These are phyloP conservation scores for Arabidopsis lyrata DNA, from an alignment of 441 rosid species.

Conservation along the genomic window DNA sequence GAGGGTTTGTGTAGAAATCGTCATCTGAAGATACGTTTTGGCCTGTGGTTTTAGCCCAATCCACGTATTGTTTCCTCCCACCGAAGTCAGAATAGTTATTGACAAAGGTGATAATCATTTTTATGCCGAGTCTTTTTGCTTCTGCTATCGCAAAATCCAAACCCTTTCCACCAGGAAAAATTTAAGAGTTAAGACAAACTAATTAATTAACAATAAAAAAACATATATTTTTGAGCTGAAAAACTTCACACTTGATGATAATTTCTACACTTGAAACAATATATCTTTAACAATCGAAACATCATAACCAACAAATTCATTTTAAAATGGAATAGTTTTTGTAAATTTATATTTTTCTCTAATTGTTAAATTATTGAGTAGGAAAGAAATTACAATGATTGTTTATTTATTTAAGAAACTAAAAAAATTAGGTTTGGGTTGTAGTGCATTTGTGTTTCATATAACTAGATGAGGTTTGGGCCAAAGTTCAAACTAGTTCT, in stretches of 20 bases:
- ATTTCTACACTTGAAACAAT: not conserved
- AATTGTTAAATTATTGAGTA: no score
- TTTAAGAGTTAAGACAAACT: not conserved
- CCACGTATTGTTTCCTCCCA: conserved; percentile 61
- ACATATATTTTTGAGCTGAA: not conserved
- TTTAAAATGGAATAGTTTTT: not conserved
- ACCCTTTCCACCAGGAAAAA: conserved; percentile 47
- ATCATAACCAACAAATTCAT: not conserved
- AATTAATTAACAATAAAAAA: not conserved
- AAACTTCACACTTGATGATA: not conserved
- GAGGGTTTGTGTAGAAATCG: conserved; percentile 61
- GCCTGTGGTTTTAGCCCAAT: conserved; percentile 61
- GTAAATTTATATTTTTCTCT: not conserved
- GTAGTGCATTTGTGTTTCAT: no score
- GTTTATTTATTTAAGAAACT: no score
- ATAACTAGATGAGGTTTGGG: not conserved
- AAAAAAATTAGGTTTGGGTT: no score
- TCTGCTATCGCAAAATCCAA: conserved; percentile 70
- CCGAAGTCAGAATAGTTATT: conserved; percentile 63
- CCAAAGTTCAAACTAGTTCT: not conserved
- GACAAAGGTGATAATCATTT: conserved; percentile 54
- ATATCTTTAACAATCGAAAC: not conserved
- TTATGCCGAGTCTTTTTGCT: conserved; percentile 57
- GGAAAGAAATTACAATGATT: no score
- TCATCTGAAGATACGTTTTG: conserved; percentile 49